Base-by-base conservation (phyloP, 768 basidiomycete species). In the Tylopilus rubrobrunneus region DNA sequence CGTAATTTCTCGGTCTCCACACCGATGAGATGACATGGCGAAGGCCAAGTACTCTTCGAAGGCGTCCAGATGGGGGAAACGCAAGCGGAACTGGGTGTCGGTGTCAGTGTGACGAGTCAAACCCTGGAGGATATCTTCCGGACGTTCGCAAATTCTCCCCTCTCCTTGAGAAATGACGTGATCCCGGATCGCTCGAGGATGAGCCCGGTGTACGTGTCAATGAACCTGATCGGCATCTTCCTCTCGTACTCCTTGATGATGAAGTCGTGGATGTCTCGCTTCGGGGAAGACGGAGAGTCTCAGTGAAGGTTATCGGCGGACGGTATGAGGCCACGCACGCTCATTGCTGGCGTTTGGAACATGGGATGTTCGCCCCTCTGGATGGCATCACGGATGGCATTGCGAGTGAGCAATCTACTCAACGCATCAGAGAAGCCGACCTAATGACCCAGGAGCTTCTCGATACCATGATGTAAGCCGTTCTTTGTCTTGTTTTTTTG, bases 171-270 rank as follows among this genome's bases (percentile, higher is more conserved):
- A 34, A 66, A 49, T 6, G 56, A 44, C 14, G 51, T 48, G 40
- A 65, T 52, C 12, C 66, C 56, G 6, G 46, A 56, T 29, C 23
- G 56, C 28, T 57, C 51, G 48, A 65, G 42, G 45, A 66, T 56
- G 55, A 52, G 54, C 8, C 65, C 66, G 1, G 66, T 65, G 14
- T 67, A 66, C 0, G 66, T 66, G 53, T 66, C 65, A 12, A 47
- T 49, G 42, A 66, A 58, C 49, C 60, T 62, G 49, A 67, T 45
- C 2, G 66, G 65, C 62, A 67, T 62, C 8, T 49, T 53, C 4
- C 40, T 56, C 15, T 49, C 47, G 7, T 56, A 56, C 14, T 60
- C 54, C 19, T 53, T 47, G 39, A 65, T 56, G 28, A 66, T 36
- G 21, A 42, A 49, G 6, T 53, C 56, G 4, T 61, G 43, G 45